Base-by-base conservation (phyloP, 805 yeast genomes). In the Yarrowia sp. region DNA sequence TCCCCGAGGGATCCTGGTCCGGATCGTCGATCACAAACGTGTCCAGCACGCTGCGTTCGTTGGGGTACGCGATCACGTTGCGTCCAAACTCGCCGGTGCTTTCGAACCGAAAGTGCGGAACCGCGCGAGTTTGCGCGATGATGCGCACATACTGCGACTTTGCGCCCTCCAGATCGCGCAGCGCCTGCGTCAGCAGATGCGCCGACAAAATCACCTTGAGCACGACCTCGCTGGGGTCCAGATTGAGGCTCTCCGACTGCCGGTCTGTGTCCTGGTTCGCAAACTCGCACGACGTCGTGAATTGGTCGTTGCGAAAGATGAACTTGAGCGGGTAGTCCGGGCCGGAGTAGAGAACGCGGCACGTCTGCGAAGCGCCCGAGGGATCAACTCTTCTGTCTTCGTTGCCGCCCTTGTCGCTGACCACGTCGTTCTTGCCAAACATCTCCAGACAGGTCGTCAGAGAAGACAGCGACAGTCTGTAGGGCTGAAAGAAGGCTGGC, bases 31-130 rank as follows among this genome's bases (percentile, higher is more conserved):
- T 73, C 39, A 72, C 77, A 29, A 89, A 70, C 42, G 84, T 84
- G 64, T 87, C 93, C 31, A 90, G 71, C 12, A 84, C 81, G 2
- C 83, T 76, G 66, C 80, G 78, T 51, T 82, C 87, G 64, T 79
- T 80, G 0, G 96, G 96, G 49, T 86, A 78, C 9, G 80, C 78
- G 19, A 89, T 75, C 68, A 86, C 85, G 38, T 89, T 84, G 58
- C 79, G 77, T 0, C 96, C 96, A 47, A 88, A 78, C n/a, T 85
- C 87, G 10, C 93, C 88, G 38, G 78, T 80, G 0, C 94, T 86
- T 5, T 87, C 80, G 60, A 90, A 79, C 24, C 80, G 76, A 47
- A 86, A 71, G 65, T 76, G 78, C 33, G 79, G 76, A 5, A 71
- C 66, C 8, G 27, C 61, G 18, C 55, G 41, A 3, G 71, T 68